Evolutionary conservation across 139 green algal species (phyloP).

Genomic region (Micractinium conductrix): DNA sequence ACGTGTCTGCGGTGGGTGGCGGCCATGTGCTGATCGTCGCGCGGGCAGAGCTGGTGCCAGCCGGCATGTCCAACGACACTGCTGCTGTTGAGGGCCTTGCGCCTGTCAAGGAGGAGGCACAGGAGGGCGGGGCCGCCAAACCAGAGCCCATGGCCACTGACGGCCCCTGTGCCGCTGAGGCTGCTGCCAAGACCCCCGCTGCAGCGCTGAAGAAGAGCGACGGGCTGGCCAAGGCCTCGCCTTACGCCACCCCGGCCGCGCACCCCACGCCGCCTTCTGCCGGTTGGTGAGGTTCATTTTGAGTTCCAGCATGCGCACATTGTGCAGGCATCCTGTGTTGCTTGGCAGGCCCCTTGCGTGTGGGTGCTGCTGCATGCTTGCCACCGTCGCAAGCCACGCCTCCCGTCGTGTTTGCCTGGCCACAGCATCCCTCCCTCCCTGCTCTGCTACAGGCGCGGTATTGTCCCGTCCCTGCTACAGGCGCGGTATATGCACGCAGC

Average conservation of each 20-base stretch:
- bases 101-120: neutral
- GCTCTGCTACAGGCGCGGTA: too few species aligned
- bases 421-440: too few species aligned
- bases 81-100: too few species aligned
- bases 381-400: too few species aligned
- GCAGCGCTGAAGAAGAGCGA: slow-evolving; percentile 18
- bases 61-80: too few species aligned
- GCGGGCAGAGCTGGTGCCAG: slow-evolving; percentile 27
- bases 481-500: too few species aligned
- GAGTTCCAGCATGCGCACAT: too few species aligned
- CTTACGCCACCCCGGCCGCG: slow-evolving; percentile 14
- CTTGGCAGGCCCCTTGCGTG: too few species aligned
- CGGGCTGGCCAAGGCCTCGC: neutral
- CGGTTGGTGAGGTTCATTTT: slow-evolving; percentile 24
- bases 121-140: neutral
- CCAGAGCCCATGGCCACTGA: slow-evolving; percentile 1
- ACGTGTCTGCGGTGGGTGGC: slow-evolving; percentile 14
- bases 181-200: slow-evolving; percentile 20
- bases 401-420: too few species aligned
- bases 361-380: too few species aligned
- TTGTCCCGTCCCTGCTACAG: too few species aligned
- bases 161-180: neutral
- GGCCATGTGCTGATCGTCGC: slow-evolving; percentile 46
- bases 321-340: too few species aligned
- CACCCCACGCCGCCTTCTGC: slow-evolving; percentile 39